A percentile compares a stretch with the other conserved stretches of the same genome.
Evolutionary conservation across 2,329 filamentous ascomycete genomes (phyloP).

Genomic region (Cadophora malorum): DNA sequence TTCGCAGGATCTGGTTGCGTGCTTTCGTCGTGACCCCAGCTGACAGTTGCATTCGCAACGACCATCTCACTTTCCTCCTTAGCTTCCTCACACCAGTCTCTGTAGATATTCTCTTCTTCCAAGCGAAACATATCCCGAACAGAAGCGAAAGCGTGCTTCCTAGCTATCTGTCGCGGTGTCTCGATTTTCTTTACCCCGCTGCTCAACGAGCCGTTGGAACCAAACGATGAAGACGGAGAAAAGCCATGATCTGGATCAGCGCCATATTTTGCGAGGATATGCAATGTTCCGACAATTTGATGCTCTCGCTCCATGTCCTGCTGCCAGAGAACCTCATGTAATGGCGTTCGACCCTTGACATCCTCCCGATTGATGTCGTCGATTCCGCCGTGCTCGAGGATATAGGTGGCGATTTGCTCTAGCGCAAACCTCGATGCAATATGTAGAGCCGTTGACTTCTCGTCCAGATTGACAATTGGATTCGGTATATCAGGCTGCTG

Average conservation of each 20-base stretch:
- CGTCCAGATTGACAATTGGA: neutral
- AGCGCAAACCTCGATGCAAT: constrained; percentile 19
- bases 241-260: constrained; percentile 14
- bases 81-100: constrained; percentile 8
- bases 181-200: neutral
- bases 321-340: constrained; percentile 30
- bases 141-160: neutral
- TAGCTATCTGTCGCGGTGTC: constrained; percentile 5
- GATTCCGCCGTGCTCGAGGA: neutral
- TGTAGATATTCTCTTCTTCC: constrained; percentile 1
- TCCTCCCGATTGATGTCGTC: constrained; percentile 10
- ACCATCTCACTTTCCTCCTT: neutral
- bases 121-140: neutral
- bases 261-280: constrained; percentile 13
- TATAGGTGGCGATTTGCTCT: neutral
- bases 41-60: neutral
- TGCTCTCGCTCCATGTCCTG: neutral
- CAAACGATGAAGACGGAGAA: neutral
- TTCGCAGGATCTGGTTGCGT: neutral
- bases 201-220: neutral
- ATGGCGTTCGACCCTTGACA: constrained; percentile 4
- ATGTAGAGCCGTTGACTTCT: constrained; percentile 12
- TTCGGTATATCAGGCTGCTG: neutral
- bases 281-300: neutral
- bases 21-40: neutral